phyloP scores from a whole-genome alignment of 2,329 filamentous ascomycete genomes.

The Atkinsonella hypoxylon region DNA sequence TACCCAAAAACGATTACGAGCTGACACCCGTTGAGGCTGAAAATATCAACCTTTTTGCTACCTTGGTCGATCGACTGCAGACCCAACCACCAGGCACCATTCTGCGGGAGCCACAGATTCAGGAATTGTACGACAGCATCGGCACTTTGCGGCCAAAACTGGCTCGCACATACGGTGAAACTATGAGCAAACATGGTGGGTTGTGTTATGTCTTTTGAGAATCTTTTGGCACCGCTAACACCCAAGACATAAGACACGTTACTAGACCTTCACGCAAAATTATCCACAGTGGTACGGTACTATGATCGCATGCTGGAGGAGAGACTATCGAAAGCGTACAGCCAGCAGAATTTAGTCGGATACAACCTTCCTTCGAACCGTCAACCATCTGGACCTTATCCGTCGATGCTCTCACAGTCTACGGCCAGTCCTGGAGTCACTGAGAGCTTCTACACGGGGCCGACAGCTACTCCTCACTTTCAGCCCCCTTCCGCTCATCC shows the following conservation, averaged over 20 bases:
- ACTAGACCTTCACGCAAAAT: constrained; percentile 84
- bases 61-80: constrained; percentile 84
- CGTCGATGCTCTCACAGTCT: constrained; percentile 48
- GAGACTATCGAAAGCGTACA: constrained; percentile 82
- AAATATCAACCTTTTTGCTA: constrained; percentile 93
- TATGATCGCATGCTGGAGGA: constrained; percentile 98
- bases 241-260: constrained; percentile 55
- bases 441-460: constrained; percentile 75
- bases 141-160: constrained; percentile 87
- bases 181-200: constrained; percentile 97
- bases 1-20: constrained; percentile 88
- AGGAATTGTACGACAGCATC: constrained; percentile 96
- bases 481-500: constrained; percentile 8
- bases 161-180: constrained; percentile 91
- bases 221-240: background rate
- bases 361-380: constrained; percentile 45
- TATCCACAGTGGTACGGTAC: constrained; percentile 91
- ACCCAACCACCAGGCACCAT: constrained; percentile 94
- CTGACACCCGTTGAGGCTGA: constrained; percentile 87
- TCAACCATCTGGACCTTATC: constrained; percentile 53
- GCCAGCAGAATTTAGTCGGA: constrained; percentile 59
- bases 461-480: constrained; percentile 32
- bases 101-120: constrained; percentile 90
- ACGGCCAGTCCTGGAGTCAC: constrained; percentile 39
- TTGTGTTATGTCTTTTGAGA: constrained; percentile 6